A percentile compares a stretch with the other conserved stretches of the same genome.
Evolutionary conservation across 805 yeast species (phyloP).

Genomic region (Cyberlindnera xylosilytica): DNA sequence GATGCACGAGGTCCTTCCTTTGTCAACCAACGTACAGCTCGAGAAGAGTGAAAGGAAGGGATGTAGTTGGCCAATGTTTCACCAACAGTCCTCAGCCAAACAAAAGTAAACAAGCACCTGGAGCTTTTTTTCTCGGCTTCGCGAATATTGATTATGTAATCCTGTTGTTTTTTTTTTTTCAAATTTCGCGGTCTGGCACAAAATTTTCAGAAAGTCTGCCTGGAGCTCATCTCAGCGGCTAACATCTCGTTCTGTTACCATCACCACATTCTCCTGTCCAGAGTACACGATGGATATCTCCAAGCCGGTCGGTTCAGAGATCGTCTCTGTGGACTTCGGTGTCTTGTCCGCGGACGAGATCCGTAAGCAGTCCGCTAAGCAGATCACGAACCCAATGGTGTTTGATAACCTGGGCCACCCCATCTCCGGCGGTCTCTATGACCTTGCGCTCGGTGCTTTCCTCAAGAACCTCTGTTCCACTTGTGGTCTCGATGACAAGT

Average conservation of each 20-base stretch:
- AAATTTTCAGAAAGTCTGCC: slow-evolving; percentile 7
- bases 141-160: neutral
- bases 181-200: slow-evolving; percentile 8
- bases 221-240: slow-evolving; percentile 8
- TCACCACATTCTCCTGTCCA: neutral
- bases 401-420: slow-evolving; percentile 97
- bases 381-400: slow-evolving; percentile 93
- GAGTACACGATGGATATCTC: slow-evolving; percentile 78
- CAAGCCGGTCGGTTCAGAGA: slow-evolving; percentile 93
- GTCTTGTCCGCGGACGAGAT: slow-evolving; percentile 80
- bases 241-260: neutral
- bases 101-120: slow-evolving; percentile 1
- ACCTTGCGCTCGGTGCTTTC: slow-evolving; percentile 93
- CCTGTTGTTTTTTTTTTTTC: slow-evolving; percentile 2
- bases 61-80: neutral
- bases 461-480: slow-evolving; percentile 83
- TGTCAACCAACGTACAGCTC: too few species aligned
- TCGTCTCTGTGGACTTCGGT: slow-evolving; percentile 88
- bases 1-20: too few species aligned
- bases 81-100: neutral
- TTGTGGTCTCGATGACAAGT: slow-evolving; percentile 91
- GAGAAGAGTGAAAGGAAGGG: neutral
- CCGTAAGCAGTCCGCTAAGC: slow-evolving; percentile 85
- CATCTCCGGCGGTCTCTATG: slow-evolving; percentile 88
- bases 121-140: neutral